Evolutionary conservation across 306 rosid genomes (phyloP).

Genomic region (Vicia faba): DNA sequence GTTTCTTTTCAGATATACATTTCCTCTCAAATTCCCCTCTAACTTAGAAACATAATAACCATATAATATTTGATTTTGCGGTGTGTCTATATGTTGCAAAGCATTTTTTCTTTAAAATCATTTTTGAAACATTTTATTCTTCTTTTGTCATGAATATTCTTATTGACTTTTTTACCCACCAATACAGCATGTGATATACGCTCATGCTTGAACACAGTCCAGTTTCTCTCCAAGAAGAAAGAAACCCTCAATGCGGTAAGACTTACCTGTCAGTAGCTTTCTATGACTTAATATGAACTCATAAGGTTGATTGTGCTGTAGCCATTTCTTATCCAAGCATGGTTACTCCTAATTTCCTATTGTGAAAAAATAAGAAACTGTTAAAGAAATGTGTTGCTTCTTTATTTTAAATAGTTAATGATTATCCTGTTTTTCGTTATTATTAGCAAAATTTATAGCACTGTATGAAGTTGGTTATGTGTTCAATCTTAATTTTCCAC

Average conservation of each 20-base stretch:
- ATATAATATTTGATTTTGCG: conserved; percentile 23
- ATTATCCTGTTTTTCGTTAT: conserved; percentile 11
- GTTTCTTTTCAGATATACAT: neutral
- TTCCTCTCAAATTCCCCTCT: neutral
- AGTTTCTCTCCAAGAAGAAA: conserved; percentile 83
- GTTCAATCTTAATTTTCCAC: conserved; percentile 16
- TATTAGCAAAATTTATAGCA: conserved; percentile 18
- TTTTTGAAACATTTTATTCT: conserved; percentile 30
- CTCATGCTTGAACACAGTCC: conserved; percentile 95
- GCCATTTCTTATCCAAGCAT: conserved; percentile 24
- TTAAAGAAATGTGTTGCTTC: neutral
- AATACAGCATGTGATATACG: conserved; percentile 91
- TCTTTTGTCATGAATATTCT: conserved; percentile 35
- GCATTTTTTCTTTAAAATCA: neutral
- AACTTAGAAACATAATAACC: neutral
- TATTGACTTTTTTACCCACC: conserved; percentile 20
- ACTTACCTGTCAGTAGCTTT: conserved; percentile 28
- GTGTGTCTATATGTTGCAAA: conserved; percentile 1
- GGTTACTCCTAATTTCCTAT: neutral
- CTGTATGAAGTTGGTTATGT: conserved; percentile 6
- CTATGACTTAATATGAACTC: neutral
- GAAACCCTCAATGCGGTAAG: conserved; percentile 82
- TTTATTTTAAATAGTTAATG: neutral
- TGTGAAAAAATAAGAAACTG: conserved; percentile 20
- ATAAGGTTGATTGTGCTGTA: conserved; percentile 26